phyloP scores from a whole-genome alignment of 441 rosid species.

The Isatis lusitanica region DNA sequence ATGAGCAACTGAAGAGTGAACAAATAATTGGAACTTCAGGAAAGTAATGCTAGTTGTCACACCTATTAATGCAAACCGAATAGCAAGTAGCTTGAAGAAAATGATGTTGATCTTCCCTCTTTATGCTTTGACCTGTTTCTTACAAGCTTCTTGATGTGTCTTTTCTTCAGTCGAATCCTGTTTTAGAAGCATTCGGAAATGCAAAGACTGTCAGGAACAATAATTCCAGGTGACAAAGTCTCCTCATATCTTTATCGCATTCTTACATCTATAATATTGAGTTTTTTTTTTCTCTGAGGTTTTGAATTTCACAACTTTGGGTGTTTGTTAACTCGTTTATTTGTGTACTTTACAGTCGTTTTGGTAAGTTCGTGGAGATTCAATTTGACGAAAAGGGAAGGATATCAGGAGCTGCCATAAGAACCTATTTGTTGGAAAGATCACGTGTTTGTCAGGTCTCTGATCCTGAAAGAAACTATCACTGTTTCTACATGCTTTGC shows the following conservation, averaged over 20 bases:
- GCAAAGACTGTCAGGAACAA: slow-evolving; percentile 99
- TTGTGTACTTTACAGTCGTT: slow-evolving; percentile 62
- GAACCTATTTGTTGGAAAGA: slow-evolving; percentile 95
- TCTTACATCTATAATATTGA: not conserved
- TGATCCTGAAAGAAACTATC: slow-evolving; percentile 97
- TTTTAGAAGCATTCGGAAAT: slow-evolving; percentile 98
- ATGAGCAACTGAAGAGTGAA: slow-evolving; percentile 6
- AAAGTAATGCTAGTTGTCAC: slow-evolving; percentile 15
- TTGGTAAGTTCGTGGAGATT: slow-evolving; percentile 99
- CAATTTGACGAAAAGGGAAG: slow-evolving; percentile 85
- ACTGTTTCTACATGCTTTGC: slow-evolving; percentile 99
- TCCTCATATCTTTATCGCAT: not conserved
- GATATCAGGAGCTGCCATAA: slow-evolving; percentile 98
- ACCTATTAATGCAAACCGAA: slow-evolving; percentile 1
- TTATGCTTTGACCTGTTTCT: not conserved
- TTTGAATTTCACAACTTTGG: slow-evolving; percentile 3
- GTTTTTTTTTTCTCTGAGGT: not conserved
- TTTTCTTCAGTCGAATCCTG: slow-evolving; percentile 96
- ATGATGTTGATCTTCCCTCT: slow-evolving; percentile 3
- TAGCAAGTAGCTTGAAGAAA: slow-evolving; percentile 17
- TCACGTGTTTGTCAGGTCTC: slow-evolving; percentile 99
- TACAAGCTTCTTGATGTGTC: slow-evolving; percentile 10
- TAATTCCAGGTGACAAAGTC: slow-evolving; percentile 77
- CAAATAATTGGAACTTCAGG: slow-evolving; percentile 6
- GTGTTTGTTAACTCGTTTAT: slow-evolving; percentile 23